These are phyloP conservation scores for Dioscorea dumetorum DNA, from an alignment of 106 monocot species.

Conservation along the genomic window DNA sequence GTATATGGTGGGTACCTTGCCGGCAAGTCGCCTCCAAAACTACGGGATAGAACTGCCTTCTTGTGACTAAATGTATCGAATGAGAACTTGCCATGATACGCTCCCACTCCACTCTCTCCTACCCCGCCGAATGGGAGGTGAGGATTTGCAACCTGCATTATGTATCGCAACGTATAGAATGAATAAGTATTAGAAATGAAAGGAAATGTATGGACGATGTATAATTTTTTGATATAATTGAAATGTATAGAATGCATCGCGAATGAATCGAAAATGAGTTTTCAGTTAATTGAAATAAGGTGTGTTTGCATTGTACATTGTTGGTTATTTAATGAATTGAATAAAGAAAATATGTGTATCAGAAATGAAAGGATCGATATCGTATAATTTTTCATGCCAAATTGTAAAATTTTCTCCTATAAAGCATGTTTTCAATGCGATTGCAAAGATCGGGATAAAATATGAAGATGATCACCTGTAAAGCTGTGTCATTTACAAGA, in stretches of 20 bases:
- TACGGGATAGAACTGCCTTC: conserved; percentile 23
- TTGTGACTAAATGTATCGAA: conserved; percentile 35
- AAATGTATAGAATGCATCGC: no score
- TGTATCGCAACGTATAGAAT: background rate
- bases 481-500: background rate
- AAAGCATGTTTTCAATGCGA: background rate
- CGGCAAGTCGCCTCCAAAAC: conserved; percentile 10
- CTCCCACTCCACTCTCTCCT: conserved; percentile 24
- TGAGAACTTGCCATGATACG: conserved; percentile 33
- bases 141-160: background rate
- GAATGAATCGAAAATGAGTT: no score
- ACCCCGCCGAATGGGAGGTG: conserved; percentile 25
- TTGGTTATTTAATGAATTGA: no score
- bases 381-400: no score
- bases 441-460: background rate
- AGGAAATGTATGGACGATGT: no score
- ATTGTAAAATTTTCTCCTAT: no score
- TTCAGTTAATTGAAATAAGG: no score
- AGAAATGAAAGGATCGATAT: no score
- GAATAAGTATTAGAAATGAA: no score
- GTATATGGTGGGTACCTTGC: conserved; percentile 27
- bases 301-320: no score
- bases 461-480: background rate
- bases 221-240: no score
- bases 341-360: no score